Evolutionary conservation across 768 basidiomycete genomes (phyloP).

Genomic region (Lactarius sanguifluus): DNA sequence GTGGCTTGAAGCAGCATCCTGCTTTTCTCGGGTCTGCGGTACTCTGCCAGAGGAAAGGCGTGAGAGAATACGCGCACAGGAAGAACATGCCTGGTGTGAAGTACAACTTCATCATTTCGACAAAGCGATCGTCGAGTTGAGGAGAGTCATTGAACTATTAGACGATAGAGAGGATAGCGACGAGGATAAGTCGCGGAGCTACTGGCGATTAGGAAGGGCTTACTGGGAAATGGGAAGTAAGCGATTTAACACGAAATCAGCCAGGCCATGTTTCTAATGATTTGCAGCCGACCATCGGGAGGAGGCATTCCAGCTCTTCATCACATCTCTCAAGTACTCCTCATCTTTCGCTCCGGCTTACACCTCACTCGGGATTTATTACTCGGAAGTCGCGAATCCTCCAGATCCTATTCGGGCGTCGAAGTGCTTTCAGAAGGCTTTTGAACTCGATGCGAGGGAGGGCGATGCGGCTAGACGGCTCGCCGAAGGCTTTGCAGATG

Average conservation of each 20-base stretch:
- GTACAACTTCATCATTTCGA: slow-evolving; percentile 52
- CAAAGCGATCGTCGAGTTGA: slow-evolving; percentile 48
- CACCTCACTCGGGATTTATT: slow-evolving; percentile 91
- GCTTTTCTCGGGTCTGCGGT: slow-evolving; percentile 60
- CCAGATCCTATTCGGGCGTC: slow-evolving; percentile 83
- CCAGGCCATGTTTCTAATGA: not conserved
- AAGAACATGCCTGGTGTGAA: slow-evolving; percentile 86
- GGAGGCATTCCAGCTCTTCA: slow-evolving; percentile 76
- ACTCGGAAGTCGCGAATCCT: slow-evolving; percentile 65
- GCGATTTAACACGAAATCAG: slow-evolving; percentile 31
- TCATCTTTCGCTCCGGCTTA: slow-evolving; percentile 86
- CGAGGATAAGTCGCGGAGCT: slow-evolving; percentile 69
- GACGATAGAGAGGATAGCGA: slow-evolving; percentile 48
- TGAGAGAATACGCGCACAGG: slow-evolving; percentile 61
- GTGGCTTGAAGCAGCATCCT: slow-evolving; percentile 64
- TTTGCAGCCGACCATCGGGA: slow-evolving; percentile 49
- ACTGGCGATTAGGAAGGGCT: slow-evolving; percentile 82
- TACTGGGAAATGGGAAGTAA: slow-evolving; percentile 72
- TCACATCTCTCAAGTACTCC: slow-evolving; percentile 72
- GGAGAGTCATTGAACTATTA: slow-evolving; percentile 47
- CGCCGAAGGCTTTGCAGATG: slow-evolving; percentile 87
- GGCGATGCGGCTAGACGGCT: slow-evolving; percentile 79
- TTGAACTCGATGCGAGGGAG: slow-evolving; percentile 92
- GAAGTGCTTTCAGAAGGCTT: slow-evolving; percentile 97
- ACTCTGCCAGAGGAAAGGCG: slow-evolving; percentile 47